phyloP scores from a whole-genome alignment of 306 rosid species.

The Gillenia trifoliata region DNA sequence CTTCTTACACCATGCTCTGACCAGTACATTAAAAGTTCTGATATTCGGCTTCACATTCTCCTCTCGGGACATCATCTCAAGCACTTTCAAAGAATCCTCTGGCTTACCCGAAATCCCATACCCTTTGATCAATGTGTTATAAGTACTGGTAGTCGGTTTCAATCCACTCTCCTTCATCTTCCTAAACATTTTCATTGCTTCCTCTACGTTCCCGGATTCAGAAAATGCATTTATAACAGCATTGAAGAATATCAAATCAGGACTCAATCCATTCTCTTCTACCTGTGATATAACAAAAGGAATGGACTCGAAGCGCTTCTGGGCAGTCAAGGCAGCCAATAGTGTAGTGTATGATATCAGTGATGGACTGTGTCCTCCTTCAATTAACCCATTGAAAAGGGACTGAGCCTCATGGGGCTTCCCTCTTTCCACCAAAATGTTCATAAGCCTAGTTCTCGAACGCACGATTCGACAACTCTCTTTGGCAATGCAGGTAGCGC shows the following conservation, averaged over 20 bases:
- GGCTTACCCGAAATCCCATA: constrained; percentile 65
- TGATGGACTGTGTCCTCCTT: constrained; percentile 61
- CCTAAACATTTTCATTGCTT: constrained; percentile 47
- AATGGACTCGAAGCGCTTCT: constrained; percentile 50
- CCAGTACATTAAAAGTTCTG: constrained; percentile 58
- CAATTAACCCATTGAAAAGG: constrained; percentile 44
- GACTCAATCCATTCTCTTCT: constrained; percentile 55
- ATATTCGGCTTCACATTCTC: constrained; percentile 55
- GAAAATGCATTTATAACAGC: constrained; percentile 63
- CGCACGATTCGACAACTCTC: constrained; percentile 44
- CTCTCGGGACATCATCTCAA: constrained; percentile 45
- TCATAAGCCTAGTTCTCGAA: constrained; percentile 56
- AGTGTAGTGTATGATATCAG: constrained; percentile 56
- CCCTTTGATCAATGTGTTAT: constrained; percentile 64
- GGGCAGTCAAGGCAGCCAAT: constrained; percentile 52
- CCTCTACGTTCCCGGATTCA: constrained; percentile 60
- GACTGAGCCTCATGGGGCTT: constrained; percentile 46
- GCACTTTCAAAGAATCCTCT: constrained; percentile 49
- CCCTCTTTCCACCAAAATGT: constrained; percentile 46
- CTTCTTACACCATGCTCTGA: constrained; percentile 56
- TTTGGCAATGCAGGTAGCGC: constrained; percentile 39
- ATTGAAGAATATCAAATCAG: constrained; percentile 57
- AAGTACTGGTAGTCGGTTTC: constrained; percentile 45
- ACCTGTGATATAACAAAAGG: constrained; percentile 42
- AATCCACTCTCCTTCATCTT: constrained; percentile 65